Percentiles rank a stretch among this genome's conserved stretches.
Evolutionary conservation across 441 rosid genomes (phyloP).

Genomic region (Viola pubescens): DNA sequence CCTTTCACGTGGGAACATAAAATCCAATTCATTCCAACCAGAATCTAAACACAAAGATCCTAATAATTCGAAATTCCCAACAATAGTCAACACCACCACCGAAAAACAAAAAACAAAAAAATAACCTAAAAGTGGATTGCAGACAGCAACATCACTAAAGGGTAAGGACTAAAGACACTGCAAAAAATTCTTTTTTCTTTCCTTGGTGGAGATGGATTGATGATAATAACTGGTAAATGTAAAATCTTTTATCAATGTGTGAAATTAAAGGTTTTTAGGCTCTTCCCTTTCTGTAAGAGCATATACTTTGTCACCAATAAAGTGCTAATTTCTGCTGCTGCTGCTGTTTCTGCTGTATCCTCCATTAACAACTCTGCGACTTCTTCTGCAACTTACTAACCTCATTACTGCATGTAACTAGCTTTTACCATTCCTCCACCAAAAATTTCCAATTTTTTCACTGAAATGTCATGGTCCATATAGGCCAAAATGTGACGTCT

Average conservation of each 20-base stretch:
- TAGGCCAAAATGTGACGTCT: constrained; percentile 35
- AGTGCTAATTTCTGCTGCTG: background rate
- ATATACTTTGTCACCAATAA: background rate
- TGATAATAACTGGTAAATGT: constrained; percentile 8
- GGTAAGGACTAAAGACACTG: constrained; percentile 9
- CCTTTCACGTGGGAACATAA: background rate
- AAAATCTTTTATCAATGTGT: constrained; percentile 10
- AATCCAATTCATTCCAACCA: background rate
- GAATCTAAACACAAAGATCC: background rate
- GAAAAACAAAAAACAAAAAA: too few species aligned
- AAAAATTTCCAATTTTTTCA: constrained; percentile 12
- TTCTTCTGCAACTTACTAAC: constrained; percentile 20
- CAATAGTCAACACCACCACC: background rate
- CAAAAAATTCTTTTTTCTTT: background rate
- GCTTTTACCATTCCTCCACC: constrained; percentile 10
- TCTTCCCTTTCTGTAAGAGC: constrained; percentile 16
- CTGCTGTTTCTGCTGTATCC: too few species aligned
- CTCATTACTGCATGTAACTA: constrained; percentile 25
- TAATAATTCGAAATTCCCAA: background rate
- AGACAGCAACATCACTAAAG: constrained; percentile 29
- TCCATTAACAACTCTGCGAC: constrained; percentile 21
- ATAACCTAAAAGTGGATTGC: constrained; percentile 15
- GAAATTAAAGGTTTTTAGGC: constrained; percentile 14
- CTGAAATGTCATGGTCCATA: constrained; percentile 44
- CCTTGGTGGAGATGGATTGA: too few species aligned